Conservation (phyloP, 2,329 filamentous ascomycete species). For the Claviceps pusilla region DNA sequence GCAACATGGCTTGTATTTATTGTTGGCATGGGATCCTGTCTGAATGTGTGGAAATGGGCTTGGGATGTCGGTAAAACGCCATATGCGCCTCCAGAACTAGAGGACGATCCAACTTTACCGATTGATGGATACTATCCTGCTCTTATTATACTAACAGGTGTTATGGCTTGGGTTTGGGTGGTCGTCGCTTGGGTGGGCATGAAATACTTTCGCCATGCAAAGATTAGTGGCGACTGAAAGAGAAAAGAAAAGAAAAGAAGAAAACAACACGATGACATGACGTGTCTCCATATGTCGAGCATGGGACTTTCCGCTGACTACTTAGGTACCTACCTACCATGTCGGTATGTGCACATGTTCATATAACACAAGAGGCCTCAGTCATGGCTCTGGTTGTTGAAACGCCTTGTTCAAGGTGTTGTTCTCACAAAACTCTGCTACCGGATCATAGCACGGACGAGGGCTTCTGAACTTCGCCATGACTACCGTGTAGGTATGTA, state of each 20-base stretch:
- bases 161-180: constrained; percentile 99
- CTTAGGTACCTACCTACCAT: background rate
- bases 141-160: constrained; percentile 76
- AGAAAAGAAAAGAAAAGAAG: no score
- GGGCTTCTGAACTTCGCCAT: background rate
- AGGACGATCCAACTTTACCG: constrained; percentile 85
- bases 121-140: constrained; percentile 97
- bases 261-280: background rate
- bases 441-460: background rate
- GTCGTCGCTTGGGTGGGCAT: constrained; percentile 95
- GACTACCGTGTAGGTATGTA: background rate
- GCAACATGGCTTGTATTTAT: constrained; percentile 95
- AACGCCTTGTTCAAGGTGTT: background rate
- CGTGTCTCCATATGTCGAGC: background rate
- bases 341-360: background rate
- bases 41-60: constrained; percentile 95
- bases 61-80: constrained; percentile 97
- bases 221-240: constrained; percentile 53
- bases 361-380: background rate
- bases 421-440: background rate
- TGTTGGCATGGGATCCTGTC: constrained; percentile 86
- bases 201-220: constrained; percentile 98
- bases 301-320: background rate
- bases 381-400: background rate
- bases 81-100: constrained; percentile 85